These are phyloP conservation scores for Psilocybe cyanescens DNA, from an alignment of 768 basidiomycete species.

Conservation along the genomic window DNA sequence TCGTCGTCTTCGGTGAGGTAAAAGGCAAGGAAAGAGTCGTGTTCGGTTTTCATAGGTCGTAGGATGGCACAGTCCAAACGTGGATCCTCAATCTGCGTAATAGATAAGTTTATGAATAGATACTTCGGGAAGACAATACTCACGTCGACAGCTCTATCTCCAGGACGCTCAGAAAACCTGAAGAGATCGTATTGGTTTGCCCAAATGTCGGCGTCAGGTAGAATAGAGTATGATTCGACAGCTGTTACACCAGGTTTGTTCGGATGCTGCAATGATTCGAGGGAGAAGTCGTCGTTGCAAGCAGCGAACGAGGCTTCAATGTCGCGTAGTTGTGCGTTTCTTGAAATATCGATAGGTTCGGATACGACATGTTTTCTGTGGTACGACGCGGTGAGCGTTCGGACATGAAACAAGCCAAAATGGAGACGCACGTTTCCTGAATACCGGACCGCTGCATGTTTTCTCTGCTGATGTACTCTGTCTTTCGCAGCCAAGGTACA, in stretches of 20 bases:
- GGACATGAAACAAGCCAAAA: background rate
- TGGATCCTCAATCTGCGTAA: constrained; percentile 68
- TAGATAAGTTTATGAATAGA: background rate
- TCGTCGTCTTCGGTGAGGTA: constrained; percentile 82
- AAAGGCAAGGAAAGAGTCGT: constrained; percentile 86
- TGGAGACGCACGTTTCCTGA: constrained; percentile 59
- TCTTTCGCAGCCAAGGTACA: constrained; percentile 92
- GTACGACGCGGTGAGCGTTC: background rate
- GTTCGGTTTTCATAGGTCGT: constrained; percentile 86
- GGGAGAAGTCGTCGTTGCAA: constrained; percentile 61
- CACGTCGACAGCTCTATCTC: constrained; percentile 75
- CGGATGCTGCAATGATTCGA: constrained; percentile 70
- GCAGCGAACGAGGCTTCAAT: constrained; percentile 80
- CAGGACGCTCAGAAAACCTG: constrained; percentile 83
- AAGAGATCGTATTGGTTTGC: constrained; percentile 89
- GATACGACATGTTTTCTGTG: constrained; percentile 51
- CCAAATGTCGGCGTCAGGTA: constrained; percentile 88
- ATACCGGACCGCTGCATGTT: constrained; percentile 42
- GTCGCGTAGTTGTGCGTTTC: constrained; percentile 71
- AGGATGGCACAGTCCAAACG: constrained; percentile 85
- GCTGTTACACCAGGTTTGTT: constrained; percentile 78
- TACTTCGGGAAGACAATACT: constrained; percentile 22
- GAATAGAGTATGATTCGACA: constrained; percentile 79
- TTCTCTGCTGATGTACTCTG: constrained; percentile 82
- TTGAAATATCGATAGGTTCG: constrained; percentile 70